Conservation (phyloP, 2,329 filamentous ascomycete genomes). For the Chaetomium olivaceum region DNA sequence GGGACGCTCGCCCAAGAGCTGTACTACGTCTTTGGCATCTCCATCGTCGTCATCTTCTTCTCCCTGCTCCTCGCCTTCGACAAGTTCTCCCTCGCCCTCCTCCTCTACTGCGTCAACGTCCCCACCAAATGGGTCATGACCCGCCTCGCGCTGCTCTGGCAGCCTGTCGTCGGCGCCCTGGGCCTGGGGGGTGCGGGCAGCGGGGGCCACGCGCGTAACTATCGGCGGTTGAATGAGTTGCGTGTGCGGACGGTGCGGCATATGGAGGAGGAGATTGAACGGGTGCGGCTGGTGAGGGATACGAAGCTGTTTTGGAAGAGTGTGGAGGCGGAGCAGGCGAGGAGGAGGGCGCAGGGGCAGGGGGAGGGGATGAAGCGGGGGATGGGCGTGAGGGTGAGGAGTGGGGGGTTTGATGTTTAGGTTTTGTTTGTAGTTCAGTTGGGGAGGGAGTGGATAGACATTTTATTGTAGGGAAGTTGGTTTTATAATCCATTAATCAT, state of each 20-base stretch:
- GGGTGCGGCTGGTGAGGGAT: background rate
- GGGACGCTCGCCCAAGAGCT: background rate
- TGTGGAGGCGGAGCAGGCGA: background rate
- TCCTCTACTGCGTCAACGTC: background rate
- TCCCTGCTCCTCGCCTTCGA: background rate
- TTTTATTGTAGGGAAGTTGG: too few relatives aligned
- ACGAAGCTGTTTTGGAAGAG: background rate
- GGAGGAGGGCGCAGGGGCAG: background rate
- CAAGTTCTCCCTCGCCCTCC: background rate
- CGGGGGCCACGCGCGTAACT: background rate
- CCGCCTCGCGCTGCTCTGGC: background rate
- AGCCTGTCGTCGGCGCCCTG: background rate
- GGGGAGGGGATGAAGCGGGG: background rate
- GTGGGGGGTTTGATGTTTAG: background rate
- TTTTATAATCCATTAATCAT: too few relatives aligned
- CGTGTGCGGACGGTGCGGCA: background rate
- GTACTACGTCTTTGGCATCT: conserved; percentile 2
- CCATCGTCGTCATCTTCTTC: background rate
- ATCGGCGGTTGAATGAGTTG: background rate
- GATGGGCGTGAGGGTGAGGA: background rate
- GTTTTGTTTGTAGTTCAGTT: background rate
- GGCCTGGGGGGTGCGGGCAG: too few relatives aligned
- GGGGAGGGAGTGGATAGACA: too few relatives aligned
- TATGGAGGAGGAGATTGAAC: conserved; percentile 1
- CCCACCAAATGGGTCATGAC: background rate